These are phyloP conservation scores for Sisymbrium altissimum DNA, from an alignment of 345 rosid genomes.

Conservation along the genomic window DNA sequence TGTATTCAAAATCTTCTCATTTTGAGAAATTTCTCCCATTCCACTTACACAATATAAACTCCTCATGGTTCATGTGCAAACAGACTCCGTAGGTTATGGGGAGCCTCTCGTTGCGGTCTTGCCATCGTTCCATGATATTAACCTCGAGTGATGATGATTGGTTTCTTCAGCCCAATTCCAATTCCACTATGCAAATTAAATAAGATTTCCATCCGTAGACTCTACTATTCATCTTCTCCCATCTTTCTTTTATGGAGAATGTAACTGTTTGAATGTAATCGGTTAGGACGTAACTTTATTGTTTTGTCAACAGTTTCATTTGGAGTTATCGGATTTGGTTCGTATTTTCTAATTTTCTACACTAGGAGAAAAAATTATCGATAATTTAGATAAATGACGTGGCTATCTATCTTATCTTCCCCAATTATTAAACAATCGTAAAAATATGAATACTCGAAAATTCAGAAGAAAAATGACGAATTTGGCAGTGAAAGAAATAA, in stretches of 20 bases:
- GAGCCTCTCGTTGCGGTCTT: conserved; percentile 84
- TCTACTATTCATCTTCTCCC: conserved; percentile 17
- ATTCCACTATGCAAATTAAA: neutral
- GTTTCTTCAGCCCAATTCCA: neutral
- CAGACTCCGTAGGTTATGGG: conserved; percentile 86
- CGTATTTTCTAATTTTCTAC: neutral
- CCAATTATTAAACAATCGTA: neutral
- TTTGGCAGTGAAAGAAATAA: no score
- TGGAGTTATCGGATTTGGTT: neutral
- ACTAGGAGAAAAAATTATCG: neutral
- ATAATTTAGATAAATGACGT: neutral
- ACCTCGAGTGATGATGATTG: conserved; percentile 24
- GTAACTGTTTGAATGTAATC: no score
- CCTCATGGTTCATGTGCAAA: neutral
- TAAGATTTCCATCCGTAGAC: neutral
- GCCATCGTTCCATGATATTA: conserved; percentile 72
- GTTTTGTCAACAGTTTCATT: neutral
- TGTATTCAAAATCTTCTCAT: neutral
- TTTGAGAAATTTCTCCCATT: neutral
- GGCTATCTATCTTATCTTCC: conserved; percentile 23
- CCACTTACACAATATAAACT: neutral
- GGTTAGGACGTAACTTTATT: neutral
- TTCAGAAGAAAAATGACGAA: neutral
- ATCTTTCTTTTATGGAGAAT: neutral
- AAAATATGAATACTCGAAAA: neutral